A percentile compares a stretch with the other conserved stretches of the same genome.
Evolutionary conservation across 345 rosid species (phyloP).

Genomic region (Eucalyptus curtisii): DNA sequence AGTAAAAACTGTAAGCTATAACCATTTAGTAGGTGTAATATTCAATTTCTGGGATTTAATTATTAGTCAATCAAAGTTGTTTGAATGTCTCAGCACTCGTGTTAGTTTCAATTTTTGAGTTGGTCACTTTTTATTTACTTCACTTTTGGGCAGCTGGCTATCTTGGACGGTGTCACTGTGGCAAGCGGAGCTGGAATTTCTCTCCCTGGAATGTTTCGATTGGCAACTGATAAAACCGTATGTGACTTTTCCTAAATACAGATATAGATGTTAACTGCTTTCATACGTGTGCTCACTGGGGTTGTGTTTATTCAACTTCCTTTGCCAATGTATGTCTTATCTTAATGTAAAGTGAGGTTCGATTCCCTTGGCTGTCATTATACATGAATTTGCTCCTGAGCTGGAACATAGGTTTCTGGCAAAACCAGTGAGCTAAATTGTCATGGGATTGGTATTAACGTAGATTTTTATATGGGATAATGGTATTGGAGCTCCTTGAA

Average conservation of each 20-base stretch:
- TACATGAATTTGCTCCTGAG: not conserved
- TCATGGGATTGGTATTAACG: not conserved
- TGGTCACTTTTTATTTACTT: not conserved
- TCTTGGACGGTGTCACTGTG: slow-evolving; percentile 74
- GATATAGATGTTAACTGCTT: not conserved
- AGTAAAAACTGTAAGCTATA: not conserved
- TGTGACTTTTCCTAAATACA: not conserved
- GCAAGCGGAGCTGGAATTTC: slow-evolving; percentile 42
- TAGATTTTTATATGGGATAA: not conserved
- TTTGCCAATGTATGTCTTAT: not conserved
- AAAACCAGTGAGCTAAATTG: not conserved
- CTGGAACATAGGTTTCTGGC: not conserved
- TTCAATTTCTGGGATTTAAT: not conserved
- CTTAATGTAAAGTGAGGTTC: not conserved
- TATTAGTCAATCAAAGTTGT: not conserved
- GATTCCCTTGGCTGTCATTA: not conserved
- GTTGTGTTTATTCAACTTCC: not conserved
- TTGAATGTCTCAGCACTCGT: not conserved
- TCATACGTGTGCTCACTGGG: not conserved
- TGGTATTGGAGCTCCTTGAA: not conserved
- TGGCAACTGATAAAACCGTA: not conserved
- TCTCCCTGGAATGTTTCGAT: slow-evolving; percentile 75
- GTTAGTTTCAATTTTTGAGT: not conserved
- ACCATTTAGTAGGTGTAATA: not conserved
- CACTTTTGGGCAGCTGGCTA: slow-evolving; percentile 47